A percentile compares a stretch with the other conserved stretches of the same genome.
Conservation (phyloP, 805 yeast species). For the Limtongia smithiae region DNA sequence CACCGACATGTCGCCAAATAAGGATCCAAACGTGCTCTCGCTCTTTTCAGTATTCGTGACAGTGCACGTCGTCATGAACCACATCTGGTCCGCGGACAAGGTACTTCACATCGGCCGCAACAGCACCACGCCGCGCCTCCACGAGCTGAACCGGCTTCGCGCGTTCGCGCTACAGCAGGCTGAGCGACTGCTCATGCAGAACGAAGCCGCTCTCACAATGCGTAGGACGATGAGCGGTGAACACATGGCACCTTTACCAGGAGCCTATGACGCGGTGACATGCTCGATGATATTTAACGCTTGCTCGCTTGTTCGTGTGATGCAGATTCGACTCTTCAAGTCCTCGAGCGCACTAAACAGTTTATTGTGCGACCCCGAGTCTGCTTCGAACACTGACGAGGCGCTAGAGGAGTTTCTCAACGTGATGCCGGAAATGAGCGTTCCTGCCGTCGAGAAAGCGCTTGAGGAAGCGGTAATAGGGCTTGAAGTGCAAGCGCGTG, state of each 20-base stretch:
- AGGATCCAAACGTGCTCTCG: too few relatives aligned
- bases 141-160: slow-evolving; percentile 12
- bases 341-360: slow-evolving; percentile 14
- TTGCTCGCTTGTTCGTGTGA: slow-evolving; percentile 16
- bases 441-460: slow-evolving; percentile 13
- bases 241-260: slow-evolving; percentile 6
- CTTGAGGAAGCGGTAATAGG: slow-evolving; percentile 12
- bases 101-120: slow-evolving; percentile 9
- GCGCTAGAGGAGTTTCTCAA: slow-evolving; percentile 13
- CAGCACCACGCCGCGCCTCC: slow-evolving; percentile 6
- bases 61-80: slow-evolving; percentile 16
- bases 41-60: slow-evolving; percentile 8
- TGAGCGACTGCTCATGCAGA: slow-evolving; percentile 8
- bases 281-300: slow-evolving; percentile 15
- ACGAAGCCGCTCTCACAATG: slow-evolving; percentile 8
- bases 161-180: slow-evolving; percentile 13
- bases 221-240: slow-evolving; percentile 2
- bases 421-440: slow-evolving; percentile 12
- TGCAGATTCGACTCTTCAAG: slow-evolving; percentile 13
- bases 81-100: slow-evolving; percentile 15
- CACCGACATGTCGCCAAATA: slow-evolving; percentile 7
- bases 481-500: slow-evolving; percentile 11
- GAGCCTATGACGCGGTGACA: too few relatives aligned
- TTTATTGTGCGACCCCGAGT: slow-evolving; percentile 15
- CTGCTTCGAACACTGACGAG: slow-evolving; percentile 5